Evolutionary conservation across 2,329 filamentous ascomycete genomes (phyloP), one percentile per base, ranked within the genome.

Genomic region (Fusarium sp.): DNA sequence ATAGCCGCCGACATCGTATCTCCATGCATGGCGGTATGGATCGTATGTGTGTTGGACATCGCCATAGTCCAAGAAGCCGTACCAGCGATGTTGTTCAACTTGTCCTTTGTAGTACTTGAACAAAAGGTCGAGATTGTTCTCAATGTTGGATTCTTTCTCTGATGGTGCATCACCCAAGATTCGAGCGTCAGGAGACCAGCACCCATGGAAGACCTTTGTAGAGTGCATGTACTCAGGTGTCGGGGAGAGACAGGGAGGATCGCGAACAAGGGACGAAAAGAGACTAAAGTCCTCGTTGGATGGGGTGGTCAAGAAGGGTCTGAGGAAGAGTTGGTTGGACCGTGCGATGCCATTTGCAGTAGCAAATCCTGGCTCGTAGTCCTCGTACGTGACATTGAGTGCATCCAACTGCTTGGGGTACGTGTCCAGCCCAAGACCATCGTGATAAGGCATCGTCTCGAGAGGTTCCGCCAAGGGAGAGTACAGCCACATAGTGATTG

Each of bases 31-130:
- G 6, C 90, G 83, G 79, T 90, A 86, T 0, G 77, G 68, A 65
- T 92, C 90, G 73, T 92, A 92, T 0, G 88, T 88, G 75, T 92
- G 90, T 83, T 89, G 89, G 43, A 92, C 84, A 70, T 92, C 90
- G 4, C 90, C 90, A 65, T 90, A 84, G 68, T 91, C 89, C 81
- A 86, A 87, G 82, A 91, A 91, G 0, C 90, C 90, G 71, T 91
- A 91, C 89, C 89, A 92, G 9, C 86, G 82, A 6, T 88, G 85
- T 61, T 90, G 85, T 59, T 88, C 86, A 20, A 91, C 83, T 70
- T 92, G 88, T 0, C 79, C 80, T 30, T 85, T 78, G 76, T 91
- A 91, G 76, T 87, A 91, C 1, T 85, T 82, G 66, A 88, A 85
- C 0, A 92, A 80, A 54, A 90, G 87, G 52, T 89, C 84, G 25